These are phyloP conservation scores for Xylaria arbuscula DNA, from an alignment of 2,329 filamentous ascomycete species.

Conservation along the genomic window DNA sequence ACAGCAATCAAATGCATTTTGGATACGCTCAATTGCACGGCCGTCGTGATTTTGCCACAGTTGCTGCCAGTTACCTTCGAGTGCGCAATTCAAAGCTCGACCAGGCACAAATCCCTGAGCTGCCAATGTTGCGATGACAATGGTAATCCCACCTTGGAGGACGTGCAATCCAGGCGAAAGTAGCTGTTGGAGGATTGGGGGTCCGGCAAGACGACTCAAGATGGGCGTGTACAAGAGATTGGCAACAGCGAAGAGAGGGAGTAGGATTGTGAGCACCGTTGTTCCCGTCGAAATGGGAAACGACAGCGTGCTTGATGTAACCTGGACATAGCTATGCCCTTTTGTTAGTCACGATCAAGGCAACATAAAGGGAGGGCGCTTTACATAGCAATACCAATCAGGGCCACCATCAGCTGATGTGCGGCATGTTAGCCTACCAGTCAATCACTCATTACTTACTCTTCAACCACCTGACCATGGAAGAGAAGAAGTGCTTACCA, in stretches of 20 bases:
- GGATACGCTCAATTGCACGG: conserved; percentile 66
- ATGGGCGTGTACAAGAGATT: conserved; percentile 44
- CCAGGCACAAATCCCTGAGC: conserved; percentile 52
- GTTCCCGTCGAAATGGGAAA: conserved; percentile 48
- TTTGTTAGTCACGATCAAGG: conserved; percentile 24
- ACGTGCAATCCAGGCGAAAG: conserved; percentile 54
- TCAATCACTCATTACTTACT: background rate
- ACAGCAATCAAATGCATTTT: conserved; percentile 75
- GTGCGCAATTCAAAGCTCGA: conserved; percentile 58
- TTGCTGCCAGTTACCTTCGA: conserved; percentile 67
- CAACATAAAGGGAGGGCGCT: background rate
- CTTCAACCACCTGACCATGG: background rate
- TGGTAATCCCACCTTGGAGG: conserved; percentile 56
- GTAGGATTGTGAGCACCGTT: conserved; percentile 46
- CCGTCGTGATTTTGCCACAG: conserved; percentile 64
- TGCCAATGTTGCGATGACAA: conserved; percentile 58
- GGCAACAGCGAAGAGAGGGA: conserved; percentile 46
- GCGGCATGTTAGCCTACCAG: conserved; percentile 13
- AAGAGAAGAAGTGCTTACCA: conserved; percentile 19
- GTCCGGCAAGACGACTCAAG: conserved; percentile 30
- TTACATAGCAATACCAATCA: conserved; percentile 39
- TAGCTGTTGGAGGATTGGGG: conserved; percentile 39
- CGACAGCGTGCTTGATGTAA: conserved; percentile 45
- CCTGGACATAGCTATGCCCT: conserved; percentile 46
- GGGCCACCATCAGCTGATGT: conserved; percentile 34